Percentiles rank a stretch among this genome's conserved stretches.
phyloP scores from a whole-genome alignment of 2,329 filamentous ascomycete genomes.

The Fusarium sulawesiense region DNA sequence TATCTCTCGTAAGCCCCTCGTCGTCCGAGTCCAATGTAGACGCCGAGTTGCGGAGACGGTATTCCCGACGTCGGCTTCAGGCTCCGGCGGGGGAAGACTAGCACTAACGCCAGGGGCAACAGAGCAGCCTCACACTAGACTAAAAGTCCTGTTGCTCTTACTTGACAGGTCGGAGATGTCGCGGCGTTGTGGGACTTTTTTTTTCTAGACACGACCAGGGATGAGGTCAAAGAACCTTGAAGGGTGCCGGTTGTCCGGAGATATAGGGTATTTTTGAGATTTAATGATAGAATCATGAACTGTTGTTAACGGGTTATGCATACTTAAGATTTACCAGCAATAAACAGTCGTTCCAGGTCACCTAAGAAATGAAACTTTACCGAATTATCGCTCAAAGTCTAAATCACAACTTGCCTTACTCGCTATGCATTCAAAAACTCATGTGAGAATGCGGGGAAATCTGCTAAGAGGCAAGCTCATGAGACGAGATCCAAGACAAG shows the following conservation, averaged over 20 bases:
- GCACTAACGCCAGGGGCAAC: constrained; percentile 20
- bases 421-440: background rate
- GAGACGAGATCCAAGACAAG: background rate
- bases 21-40: background rate
- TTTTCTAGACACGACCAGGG: background rate
- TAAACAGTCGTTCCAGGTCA: background rate
- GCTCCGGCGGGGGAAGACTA: constrained; percentile 4
- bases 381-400: background rate
- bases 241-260: constrained; percentile 8
- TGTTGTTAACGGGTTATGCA: background rate
- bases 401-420: background rate
- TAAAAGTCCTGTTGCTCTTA: background rate
- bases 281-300: background rate
- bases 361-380: background rate
- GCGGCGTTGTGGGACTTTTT: constrained; percentile 27
- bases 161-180: constrained; percentile 30
- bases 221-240: constrained; percentile 31
- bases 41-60: constrained; percentile 6
- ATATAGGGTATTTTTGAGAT: background rate
- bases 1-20: background rate
- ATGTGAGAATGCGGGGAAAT: constrained; percentile 6
- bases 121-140: background rate
- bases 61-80: constrained; percentile 26
- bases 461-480: background rate
- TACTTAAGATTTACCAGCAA: background rate